A percentile compares a stretch with the other conserved stretches of the same genome.
Evolutionary conservation across 768 basidiomycete species (phyloP).

Genomic region (Trametes meyenii): DNA sequence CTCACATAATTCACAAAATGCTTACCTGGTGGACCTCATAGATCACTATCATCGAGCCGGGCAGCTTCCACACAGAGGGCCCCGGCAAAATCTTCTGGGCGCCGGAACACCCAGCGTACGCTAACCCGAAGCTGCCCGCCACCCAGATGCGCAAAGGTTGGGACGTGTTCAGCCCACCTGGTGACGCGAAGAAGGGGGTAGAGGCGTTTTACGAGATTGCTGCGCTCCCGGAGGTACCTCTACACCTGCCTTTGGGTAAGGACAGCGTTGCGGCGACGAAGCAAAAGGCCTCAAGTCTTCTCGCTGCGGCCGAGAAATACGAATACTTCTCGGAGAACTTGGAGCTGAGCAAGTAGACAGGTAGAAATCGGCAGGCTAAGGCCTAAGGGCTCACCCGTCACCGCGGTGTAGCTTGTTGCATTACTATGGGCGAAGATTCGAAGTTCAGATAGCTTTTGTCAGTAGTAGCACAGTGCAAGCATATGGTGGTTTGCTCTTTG

Average conservation of each 20-base stretch:
- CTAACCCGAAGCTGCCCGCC: not conserved
- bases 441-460: too few species aligned
- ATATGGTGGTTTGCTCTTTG: too few species aligned
- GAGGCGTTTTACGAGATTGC: slow-evolving; percentile 16
- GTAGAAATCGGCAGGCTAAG: too few species aligned
- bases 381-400: too few species aligned
- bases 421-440: too few species aligned
- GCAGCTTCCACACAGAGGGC: slow-evolving; percentile 11
- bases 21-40: slow-evolving; percentile 18
- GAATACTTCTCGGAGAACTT: slow-evolving; percentile 24
- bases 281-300: slow-evolving; percentile 9
- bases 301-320: slow-evolving; percentile 14
- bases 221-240: not conserved
- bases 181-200: not conserved
- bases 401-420: too few species aligned
- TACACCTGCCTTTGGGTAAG: not conserved
- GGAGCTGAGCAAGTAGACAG: slow-evolving; percentile 1
- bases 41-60: slow-evolving; percentile 20
- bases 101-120: slow-evolving; percentile 20
- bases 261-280: not conserved
- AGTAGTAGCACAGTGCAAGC: too few species aligned
- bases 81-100: not conserved
- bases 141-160: not conserved
- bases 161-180: not conserved
- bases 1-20: not conserved